A percentile compares a stretch with the other conserved stretches of the same genome.
Conservation (phyloP, 306 rosid species). For the Medicago ruthenica region DNA sequence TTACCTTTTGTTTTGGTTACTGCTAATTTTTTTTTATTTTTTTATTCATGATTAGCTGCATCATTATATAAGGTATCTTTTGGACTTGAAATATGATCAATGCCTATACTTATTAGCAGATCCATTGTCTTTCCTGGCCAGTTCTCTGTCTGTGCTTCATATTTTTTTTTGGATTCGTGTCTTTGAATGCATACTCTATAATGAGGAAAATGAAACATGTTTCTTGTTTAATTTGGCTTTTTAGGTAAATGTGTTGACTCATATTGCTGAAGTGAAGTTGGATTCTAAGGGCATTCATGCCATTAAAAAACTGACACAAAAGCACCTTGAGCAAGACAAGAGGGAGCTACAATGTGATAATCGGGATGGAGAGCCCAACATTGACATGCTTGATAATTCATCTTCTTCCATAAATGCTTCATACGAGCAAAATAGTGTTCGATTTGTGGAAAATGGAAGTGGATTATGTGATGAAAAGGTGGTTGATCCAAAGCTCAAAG, state of each 20-base stretch:
- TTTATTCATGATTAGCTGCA: neutral
- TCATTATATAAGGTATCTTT: neutral
- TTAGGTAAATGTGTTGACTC: slow-evolving; percentile 82
- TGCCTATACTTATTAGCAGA: neutral
- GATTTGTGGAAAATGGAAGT: neutral
- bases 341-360: slow-evolving; percentile 50
- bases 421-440: neutral
- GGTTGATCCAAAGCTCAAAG: slow-evolving; percentile 5
- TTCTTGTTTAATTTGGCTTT: neutral
- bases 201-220: neutral
- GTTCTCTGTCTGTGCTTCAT: neutral
- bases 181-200: neutral
- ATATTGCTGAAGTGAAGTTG: slow-evolving; percentile 57
- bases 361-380: slow-evolving; percentile 28
- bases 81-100: slow-evolving; percentile 4
- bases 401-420: slow-evolving; percentile 14
- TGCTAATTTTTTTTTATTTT: neutral
- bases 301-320: slow-evolving; percentile 49
- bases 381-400: slow-evolving; percentile 6
- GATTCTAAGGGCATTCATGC: neutral
- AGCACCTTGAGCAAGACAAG: slow-evolving; percentile 65
- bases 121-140: neutral
- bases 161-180: neutral
- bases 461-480: slow-evolving; percentile 29
- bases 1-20: neutral